phyloP scores from a whole-genome alignment of 345 rosid species.

The Firmiana major region DNA sequence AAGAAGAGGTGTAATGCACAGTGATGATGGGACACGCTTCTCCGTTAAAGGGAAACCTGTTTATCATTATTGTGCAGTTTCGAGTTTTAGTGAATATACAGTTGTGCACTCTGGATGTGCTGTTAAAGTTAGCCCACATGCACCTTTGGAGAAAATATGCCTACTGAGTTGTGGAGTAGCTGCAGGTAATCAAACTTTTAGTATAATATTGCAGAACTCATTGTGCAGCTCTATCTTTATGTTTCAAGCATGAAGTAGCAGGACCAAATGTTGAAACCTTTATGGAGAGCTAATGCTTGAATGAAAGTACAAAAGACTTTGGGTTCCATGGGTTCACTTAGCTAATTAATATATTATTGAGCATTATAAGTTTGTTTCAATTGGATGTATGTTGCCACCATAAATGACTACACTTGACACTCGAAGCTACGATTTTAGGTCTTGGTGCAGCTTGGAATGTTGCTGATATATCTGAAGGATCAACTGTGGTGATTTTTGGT shows the following conservation, averaged over 20 bases:
- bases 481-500: constrained; percentile 79
- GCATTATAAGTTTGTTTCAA: not conserved
- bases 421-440: constrained; percentile 37
- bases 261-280: not conserved
- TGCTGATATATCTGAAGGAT: constrained; percentile 69
- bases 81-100: constrained; percentile 90
- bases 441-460: constrained; percentile 99
- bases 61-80: constrained; percentile 86
- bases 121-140: constrained; percentile 62
- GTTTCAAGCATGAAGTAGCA: not conserved
- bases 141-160: constrained; percentile 79
- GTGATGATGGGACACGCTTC: constrained; percentile 71
- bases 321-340: not conserved
- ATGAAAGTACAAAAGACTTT: not conserved
- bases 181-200: constrained; percentile 46
- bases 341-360: not conserved
- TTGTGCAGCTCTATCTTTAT: not conserved
- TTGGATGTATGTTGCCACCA: not conserved
- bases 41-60: constrained; percentile 69
- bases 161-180: constrained; percentile 87
- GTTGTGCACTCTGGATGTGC: constrained; percentile 96
- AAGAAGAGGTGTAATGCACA: constrained; percentile 85
- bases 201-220: not conserved
- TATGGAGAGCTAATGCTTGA: not conserved
- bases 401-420: not conserved